Evolutionary conservation across 2,329 filamentous ascomycete genomes (phyloP), one percentile per base, ranked within the genome.

Genomic region (Alternaria atra): DNA sequence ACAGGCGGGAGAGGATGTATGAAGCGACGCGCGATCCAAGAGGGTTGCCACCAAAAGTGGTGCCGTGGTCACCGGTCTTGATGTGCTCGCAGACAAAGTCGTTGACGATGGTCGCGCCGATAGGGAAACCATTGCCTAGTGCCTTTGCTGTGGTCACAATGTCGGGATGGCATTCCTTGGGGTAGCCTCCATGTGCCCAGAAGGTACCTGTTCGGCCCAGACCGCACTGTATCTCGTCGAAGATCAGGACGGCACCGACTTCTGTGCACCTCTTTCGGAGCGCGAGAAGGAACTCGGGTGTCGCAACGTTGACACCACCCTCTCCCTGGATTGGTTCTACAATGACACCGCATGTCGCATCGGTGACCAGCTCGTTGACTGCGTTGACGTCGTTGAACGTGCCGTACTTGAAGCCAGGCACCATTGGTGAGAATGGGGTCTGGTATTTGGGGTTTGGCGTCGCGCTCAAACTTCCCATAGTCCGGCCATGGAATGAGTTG

Each of bases 361-460:
- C 89, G 0, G 90, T 97, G 30, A 99, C 89, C 17, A 97, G 83
- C 1, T 85, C 85, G 17, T 89, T 82, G 54, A 99, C 86, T 15
- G 84, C 89, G 2, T 83, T 85, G 12, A 94, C 82, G 74, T 98
- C 90, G 76, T 99, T 98, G 83, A 90, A 96, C 7, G 83, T 90
- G 53, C 93, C 94, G 74, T 95, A 93, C 75, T 84, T 89, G 83
- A 97, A 98, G 2, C 95, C 95, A 0, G 95, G 94, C 1, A 99
- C 83, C 94, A 99, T 97, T 37, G 95, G 95, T 13, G 92, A 85
- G 76, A 99, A 99, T 0, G 95, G 95, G 70, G 90, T 88, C 81
- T 99, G 95, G 81, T 99, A 99, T 80, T 99, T 99, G 17, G 93
- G 92, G 81, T 98, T 99, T 48, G 94, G 95, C 5, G 95, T 99